Evolutionary conservation across 352 stramenopile genomes (phyloP).

Genomic region (Peronosclerospora sorghi): DNA sequence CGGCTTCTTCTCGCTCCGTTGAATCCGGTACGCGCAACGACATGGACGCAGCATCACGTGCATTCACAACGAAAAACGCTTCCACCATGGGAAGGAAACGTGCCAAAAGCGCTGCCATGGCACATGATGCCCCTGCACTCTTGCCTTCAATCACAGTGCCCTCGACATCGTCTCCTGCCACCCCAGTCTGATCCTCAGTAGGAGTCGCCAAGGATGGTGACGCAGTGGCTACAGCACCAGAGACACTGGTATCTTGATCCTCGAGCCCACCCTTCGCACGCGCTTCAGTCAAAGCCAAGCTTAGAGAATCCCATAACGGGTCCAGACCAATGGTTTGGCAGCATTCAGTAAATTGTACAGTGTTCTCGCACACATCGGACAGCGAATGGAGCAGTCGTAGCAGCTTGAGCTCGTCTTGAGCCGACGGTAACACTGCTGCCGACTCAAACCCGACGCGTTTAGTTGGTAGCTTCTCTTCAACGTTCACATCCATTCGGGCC

Average conservation of each 20-base stretch:
- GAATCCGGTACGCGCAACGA: conserved; percentile 58
- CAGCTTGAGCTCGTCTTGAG: conserved; percentile 90
- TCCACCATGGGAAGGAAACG: conserved; percentile 97
- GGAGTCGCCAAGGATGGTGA: conserved; percentile 15
- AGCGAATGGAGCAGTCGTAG: conserved; percentile 94
- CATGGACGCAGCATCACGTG: conserved; percentile 77
- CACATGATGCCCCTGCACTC: conserved; percentile 76
- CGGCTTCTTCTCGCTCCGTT: conserved; percentile 61
- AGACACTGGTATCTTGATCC: conserved; percentile 27
- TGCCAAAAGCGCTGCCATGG: conserved; percentile 90
- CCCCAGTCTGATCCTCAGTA: conserved; percentile 4
- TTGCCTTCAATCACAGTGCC: conserved; percentile 81
- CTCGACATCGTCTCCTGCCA: conserved; percentile 51
- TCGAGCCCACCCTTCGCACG: conserved; percentile 64
- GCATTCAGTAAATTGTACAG: conserved; percentile 55
- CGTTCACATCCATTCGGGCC: conserved; percentile 24
- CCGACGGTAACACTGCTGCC: conserved; percentile 63
- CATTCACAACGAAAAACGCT: conserved; percentile 97
- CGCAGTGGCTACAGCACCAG: conserved; percentile 1
- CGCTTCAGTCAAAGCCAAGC: conserved; percentile 61
- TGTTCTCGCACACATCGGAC: conserved; percentile 71
- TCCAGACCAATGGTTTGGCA: conserved; percentile 61
- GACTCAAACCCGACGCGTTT: conserved; percentile 38
- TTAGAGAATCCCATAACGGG: conserved; percentile 67
- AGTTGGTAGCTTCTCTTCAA: conserved; percentile 8